These are phyloP conservation scores for Aspergillus arachidicola DNA, from an alignment of 2,329 filamentous ascomycete species.

Conservation along the genomic window DNA sequence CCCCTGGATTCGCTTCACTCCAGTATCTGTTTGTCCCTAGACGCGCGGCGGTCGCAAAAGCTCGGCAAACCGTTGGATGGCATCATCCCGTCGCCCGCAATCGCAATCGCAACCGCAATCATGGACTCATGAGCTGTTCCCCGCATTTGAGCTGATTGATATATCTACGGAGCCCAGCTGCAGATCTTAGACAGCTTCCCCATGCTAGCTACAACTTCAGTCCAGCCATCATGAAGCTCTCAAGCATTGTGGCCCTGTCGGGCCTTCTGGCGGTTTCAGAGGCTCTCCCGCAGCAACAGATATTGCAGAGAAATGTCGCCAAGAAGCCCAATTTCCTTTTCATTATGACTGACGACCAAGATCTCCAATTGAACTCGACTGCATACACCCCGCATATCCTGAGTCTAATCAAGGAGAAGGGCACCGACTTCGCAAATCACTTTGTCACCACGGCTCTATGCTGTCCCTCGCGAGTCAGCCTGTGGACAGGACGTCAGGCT, in stretches of 20 bases:
- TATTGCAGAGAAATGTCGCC: conserved; percentile 13
- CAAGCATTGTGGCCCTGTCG: conserved; percentile 6
- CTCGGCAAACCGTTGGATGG: conserved; percentile 8
- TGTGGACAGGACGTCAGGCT: conserved; percentile 67
- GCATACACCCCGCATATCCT: conserved; percentile 62
- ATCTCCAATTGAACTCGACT: conserved; percentile 62
- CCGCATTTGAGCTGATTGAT: not conserved
- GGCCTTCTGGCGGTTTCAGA: conserved; percentile 22
- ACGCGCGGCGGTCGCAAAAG: not conserved
- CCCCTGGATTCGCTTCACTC: not conserved
- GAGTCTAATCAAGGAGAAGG: conserved; percentile 59
- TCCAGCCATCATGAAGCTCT: conserved; percentile 23
- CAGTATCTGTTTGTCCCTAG: not conserved
- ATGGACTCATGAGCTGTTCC: not conserved
- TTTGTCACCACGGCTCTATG: conserved; percentile 69
- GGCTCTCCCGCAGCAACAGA: conserved; percentile 13
- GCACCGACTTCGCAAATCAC: conserved; percentile 63
- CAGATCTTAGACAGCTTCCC: not conserved
- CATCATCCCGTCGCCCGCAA: conserved; percentile 14
- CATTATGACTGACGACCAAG: conserved; percentile 70
- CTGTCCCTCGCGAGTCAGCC: conserved; percentile 66
- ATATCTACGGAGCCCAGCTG: not conserved
- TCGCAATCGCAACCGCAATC: conserved; percentile 1
- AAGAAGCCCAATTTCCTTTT: conserved; percentile 62
- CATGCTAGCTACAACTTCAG: not conserved